Percentiles rank a stretch among this genome's conserved stretches.
phyloP scores from a whole-genome alignment of 257 asterid species.

The Gynochthodes officinalis region DNA sequence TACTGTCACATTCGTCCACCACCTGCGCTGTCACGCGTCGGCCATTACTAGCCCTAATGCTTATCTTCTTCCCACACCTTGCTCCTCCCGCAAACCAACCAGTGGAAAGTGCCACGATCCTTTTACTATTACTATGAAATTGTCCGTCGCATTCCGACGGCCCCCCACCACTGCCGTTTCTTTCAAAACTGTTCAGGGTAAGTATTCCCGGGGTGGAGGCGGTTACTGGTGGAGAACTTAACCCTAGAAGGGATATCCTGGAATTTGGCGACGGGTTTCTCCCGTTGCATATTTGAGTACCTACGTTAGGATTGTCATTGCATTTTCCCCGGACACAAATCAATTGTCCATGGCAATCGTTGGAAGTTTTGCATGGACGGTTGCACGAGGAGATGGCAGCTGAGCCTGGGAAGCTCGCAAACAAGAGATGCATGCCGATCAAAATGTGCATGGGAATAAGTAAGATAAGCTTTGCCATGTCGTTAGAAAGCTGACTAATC shows the following conservation, averaged over 20 bases:
- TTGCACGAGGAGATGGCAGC: constrained; percentile 31
- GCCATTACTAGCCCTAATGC: constrained; percentile 29
- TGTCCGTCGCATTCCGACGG: constrained; percentile 36
- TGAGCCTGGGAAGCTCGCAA: neutral
- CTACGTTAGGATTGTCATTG: constrained; percentile 31
- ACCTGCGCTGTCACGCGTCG: constrained; percentile 44
- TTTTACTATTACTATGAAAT: constrained; percentile 29
- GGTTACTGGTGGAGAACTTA: constrained; percentile 36
- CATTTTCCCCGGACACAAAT: constrained; percentile 31
- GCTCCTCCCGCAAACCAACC: constrained; percentile 36
- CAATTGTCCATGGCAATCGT: constrained; percentile 31
- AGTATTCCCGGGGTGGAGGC: constrained; percentile 36
- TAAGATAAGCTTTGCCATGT: constrained; percentile 15
- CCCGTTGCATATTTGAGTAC: constrained; percentile 19
- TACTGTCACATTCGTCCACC: constrained; percentile 53
- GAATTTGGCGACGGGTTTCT: constrained; percentile 20
- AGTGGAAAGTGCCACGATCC: constrained; percentile 44
- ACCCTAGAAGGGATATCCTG: too few relatives aligned
- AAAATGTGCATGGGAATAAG: neutral
- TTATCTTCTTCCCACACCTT: constrained; percentile 30
- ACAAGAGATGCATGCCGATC: neutral
- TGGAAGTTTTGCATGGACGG: constrained; percentile 23
- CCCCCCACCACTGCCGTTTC: constrained; percentile 41
- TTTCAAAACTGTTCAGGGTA: constrained; percentile 35
- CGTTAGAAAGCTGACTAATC: too few relatives aligned